These are phyloP conservation scores for Phanerodontia chrysosporium DNA, from an alignment of 768 basidiomycete species.

Conservation along the genomic window DNA sequence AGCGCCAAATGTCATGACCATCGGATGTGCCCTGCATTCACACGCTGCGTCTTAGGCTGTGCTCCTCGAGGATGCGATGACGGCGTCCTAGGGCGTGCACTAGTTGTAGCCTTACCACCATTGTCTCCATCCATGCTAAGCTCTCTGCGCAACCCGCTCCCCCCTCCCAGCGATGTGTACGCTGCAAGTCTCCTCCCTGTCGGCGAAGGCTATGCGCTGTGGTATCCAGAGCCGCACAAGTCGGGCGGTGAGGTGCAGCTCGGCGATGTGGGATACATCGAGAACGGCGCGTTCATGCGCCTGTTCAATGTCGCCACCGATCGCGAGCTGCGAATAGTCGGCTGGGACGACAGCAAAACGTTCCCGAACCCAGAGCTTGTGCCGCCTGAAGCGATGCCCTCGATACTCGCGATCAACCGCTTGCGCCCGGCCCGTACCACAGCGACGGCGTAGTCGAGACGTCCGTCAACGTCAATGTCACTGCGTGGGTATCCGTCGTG, in stretches of 20 bases:
- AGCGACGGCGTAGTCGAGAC: background rate
- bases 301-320: slow-evolving; percentile 5
- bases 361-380: background rate
- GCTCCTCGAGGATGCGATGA: too few species aligned
- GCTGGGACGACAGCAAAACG: background rate
- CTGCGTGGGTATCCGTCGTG: background rate
- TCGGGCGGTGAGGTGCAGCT: background rate
- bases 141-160: too few species aligned
- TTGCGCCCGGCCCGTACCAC: background rate
- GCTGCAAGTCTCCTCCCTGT: background rate
- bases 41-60: too few species aligned
- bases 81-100: too few species aligned
- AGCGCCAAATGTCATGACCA: too few species aligned
- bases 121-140: too few species aligned
- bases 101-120: too few species aligned
- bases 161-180: background rate
- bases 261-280: slow-evolving; percentile 4
- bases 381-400: background rate
- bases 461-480: background rate
- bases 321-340: background rate
- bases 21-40: too few species aligned
- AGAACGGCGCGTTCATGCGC: slow-evolving; percentile 3
- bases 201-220: background rate
- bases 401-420: background rate
- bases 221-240: slow-evolving; percentile 2